Evolutionary conservation across 345 rosid genomes (phyloP).

Genomic region (Psidium friedrichsthalianum): DNA sequence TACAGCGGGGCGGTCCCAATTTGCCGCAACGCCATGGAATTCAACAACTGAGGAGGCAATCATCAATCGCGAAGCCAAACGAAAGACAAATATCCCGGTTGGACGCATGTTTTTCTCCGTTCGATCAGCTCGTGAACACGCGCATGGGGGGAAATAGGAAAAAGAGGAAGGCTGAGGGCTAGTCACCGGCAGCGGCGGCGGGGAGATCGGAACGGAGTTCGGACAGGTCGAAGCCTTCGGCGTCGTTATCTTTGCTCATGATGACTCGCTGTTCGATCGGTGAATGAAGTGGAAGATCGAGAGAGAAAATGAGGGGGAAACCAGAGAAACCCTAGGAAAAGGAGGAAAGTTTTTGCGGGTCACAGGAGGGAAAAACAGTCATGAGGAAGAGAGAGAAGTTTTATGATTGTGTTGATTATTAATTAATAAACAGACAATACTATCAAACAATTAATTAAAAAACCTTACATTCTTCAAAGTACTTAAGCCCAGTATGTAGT

Average conservation of each 20-base stretch:
- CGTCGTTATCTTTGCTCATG: not conserved
- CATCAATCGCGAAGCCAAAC: not conserved
- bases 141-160: not conserved
- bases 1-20: not conserved
- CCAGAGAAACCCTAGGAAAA: too few species aligned
- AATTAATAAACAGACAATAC: too few species aligned
- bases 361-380: too few species aligned
- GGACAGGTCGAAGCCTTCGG: not conserved
- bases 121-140: not conserved
- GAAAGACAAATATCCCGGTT: not conserved
- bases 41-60: not conserved
- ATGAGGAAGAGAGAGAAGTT: too few species aligned
- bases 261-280: not conserved
- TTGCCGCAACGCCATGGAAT: not conserved
- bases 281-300: too few species aligned
- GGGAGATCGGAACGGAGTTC: not conserved
- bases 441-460: too few species aligned
- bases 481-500: too few species aligned
- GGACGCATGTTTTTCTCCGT: not conserved
- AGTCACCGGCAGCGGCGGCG: conserved; percentile 10
- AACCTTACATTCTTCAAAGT: too few species aligned
- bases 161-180: not conserved
- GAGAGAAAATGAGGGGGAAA: too few species aligned
- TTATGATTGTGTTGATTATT: too few species aligned
- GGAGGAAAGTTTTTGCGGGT: too few species aligned